Base-by-base conservation (phyloP, 2,329 filamentous ascomycete species). In the Rhinocladiella similis region DNA sequence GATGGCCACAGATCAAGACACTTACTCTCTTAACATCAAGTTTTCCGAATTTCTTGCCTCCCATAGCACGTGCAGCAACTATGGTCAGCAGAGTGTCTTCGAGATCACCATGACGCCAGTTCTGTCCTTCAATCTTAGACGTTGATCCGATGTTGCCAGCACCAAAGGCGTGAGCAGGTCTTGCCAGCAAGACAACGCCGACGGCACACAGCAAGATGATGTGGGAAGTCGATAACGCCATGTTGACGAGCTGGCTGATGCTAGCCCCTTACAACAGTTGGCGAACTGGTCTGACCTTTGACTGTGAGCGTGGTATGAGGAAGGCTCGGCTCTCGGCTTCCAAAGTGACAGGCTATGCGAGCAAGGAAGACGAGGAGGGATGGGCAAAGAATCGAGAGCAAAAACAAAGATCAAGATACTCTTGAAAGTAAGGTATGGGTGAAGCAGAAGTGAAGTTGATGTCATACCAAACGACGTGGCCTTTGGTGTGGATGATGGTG, bases 81-180 rank as follows among this genome's bases (percentile, higher is more conserved):
- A 96, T 79, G 58, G 83, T 86, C 57, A 96, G 83, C 53, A 96
- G 84, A 33, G 88, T 87, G 77, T 97, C 92, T 78, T 96, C 92
- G 68, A 97, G 95, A 73, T 97, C 92, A 68, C 89, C 89, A 81
- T 93, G 89, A 64, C 89, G 87, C 88, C 88, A 96, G 72, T 95
- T 95, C 71, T 90, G 82, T 63, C 90, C 91, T 72, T 94, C 90
- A 51, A 95, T 81, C 70, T 86, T 87, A 68, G 90, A 88, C 59
- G 90, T 82, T 56, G 87, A 85, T 41, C 89, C 66, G 70, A 96
- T 94, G 73, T 95, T 95, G 60, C 91, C 91, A 66, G 91, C 91
- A 64, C 91, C 91, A 69, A 96, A 96, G 53, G 89, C 90, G 64
- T 87, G 79, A 35, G 84, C 83, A 16, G 88, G 89, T 59, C 80